These are phyloP conservation scores for Lecanicillium sp. DNA, from an alignment of 2,329 filamentous ascomycete genomes.

Conservation along the genomic window DNA sequence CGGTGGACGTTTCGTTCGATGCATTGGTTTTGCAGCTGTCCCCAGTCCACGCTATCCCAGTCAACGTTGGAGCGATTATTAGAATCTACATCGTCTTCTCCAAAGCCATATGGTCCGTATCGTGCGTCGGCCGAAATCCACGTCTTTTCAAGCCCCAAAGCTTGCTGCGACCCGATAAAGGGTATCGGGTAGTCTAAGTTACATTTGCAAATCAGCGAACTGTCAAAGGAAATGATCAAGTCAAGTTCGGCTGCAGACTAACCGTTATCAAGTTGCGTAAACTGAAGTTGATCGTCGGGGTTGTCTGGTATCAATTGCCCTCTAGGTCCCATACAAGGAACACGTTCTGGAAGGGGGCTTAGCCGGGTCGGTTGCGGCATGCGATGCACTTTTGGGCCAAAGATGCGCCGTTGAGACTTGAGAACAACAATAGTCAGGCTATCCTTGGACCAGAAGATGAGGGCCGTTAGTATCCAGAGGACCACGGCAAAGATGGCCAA, in stretches of 20 bases:
- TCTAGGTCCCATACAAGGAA: conserved; percentile 19
- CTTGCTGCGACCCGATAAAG: conserved; percentile 22
- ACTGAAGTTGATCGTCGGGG: conserved; percentile 17
- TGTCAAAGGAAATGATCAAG: neutral
- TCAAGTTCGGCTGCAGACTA: conserved; percentile 9
- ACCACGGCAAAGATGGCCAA: no score
- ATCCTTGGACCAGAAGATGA: no score
- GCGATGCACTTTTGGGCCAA: no score
- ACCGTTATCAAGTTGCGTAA: conserved; percentile 12
- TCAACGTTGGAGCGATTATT: conserved; percentile 19
- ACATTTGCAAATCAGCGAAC: neutral
- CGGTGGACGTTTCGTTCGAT: conserved; percentile 40
- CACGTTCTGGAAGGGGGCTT: conserved; percentile 9
- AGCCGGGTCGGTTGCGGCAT: no score
- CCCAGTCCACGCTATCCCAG: conserved; percentile 26
- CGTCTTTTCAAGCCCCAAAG: conserved; percentile 19
- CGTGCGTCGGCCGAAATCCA: conserved; percentile 21
- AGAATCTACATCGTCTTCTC: conserved; percentile 13
- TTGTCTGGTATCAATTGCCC: conserved; percentile 16
- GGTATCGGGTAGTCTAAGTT: conserved; percentile 20
- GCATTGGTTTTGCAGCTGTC: conserved; percentile 24
- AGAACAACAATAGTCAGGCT: no score
- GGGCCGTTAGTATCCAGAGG: no score
- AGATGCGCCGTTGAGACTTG: no score
- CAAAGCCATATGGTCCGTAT: conserved; percentile 21